These are phyloP conservation scores for Geotrichum cucujoidarum DNA, from an alignment of 1,139 yeast genomes.

Conservation along the genomic window DNA sequence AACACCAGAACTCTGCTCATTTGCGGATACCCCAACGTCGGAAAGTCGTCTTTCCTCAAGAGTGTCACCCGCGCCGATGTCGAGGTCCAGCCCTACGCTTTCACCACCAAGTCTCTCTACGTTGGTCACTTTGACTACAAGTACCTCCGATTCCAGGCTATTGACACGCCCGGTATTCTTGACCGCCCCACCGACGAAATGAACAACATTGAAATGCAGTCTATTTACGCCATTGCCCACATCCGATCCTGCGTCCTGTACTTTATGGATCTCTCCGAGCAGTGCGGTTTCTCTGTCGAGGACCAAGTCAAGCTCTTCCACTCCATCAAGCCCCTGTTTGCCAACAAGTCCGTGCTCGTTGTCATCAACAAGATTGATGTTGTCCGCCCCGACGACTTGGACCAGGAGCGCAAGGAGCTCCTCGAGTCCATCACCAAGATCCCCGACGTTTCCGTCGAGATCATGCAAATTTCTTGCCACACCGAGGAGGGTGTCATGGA, in stretches of 20 bases:
- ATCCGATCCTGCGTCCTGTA: conserved; percentile 92
- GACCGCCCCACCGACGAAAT: conserved; percentile 99
- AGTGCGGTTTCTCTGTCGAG: conserved; percentile 96
- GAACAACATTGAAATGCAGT: conserved; percentile 99
- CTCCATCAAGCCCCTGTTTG: conserved; percentile 93
- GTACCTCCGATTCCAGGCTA: conserved; percentile 95
- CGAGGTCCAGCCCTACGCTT: conserved; percentile 98
- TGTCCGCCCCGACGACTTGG: conserved; percentile 76
- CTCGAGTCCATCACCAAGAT: conserved; percentile 48
- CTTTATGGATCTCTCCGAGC: conserved; percentile 97
- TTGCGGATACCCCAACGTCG: conserved; percentile 98
- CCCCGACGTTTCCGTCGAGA: conserved; percentile 71
- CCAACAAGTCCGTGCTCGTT: conserved; percentile 92
- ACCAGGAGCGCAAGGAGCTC: conserved; percentile 66
- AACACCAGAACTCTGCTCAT: conserved; percentile 94
- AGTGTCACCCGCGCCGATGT: conserved; percentile 97
- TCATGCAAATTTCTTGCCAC: conserved; percentile 88
- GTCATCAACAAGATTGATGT: conserved; percentile 95
- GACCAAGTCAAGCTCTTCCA: conserved; percentile 96
- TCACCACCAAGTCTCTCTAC: conserved; percentile 90
- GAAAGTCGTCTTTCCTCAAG: conserved; percentile 90
- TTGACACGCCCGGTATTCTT: conserved; percentile 97
- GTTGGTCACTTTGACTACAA: conserved; percentile 98
- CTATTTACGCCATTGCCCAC: conserved; percentile 97
- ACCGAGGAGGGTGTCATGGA: conserved; percentile 94